Evolutionary conservation across 2,329 filamentous ascomycete genomes (phyloP).

Genomic region (Fusarium citri): DNA sequence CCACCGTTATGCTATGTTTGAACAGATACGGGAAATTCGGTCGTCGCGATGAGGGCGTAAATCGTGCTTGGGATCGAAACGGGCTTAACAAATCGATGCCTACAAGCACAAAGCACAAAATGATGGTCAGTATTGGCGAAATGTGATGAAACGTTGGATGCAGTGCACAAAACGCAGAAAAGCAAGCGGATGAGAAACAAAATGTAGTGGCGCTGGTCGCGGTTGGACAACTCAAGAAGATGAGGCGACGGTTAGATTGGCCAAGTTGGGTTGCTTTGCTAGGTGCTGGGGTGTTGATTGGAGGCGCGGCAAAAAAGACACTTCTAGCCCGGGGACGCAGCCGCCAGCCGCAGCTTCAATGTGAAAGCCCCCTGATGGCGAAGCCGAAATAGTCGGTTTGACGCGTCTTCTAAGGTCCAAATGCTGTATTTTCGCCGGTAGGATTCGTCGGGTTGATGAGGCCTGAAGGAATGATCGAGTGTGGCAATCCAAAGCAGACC

Average conservation of each 20-base stretch:
- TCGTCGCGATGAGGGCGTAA: conserved; percentile 21
- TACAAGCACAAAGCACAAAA: conserved; percentile 26
- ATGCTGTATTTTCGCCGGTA: background rate
- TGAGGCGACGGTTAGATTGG: conserved; percentile 42
- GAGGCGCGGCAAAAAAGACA: conserved; percentile 43
- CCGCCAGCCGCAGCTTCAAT: conserved; percentile 38
- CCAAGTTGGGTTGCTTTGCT: conserved; percentile 33
- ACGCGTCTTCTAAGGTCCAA: conserved; percentile 4
- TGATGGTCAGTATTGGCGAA: conserved; percentile 41
- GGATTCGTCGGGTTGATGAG: background rate
- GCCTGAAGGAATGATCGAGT: conserved; percentile 8
- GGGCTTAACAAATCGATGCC: conserved; percentile 41
- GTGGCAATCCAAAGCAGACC: background rate
- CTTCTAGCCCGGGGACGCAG: conserved; percentile 32
- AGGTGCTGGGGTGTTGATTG: conserved; percentile 41
- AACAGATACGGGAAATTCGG: conserved; percentile 20
- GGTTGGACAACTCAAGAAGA: conserved; percentile 34
- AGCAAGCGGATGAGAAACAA: conserved; percentile 21
- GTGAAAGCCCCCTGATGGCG: conserved; percentile 27
- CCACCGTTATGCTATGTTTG: conserved; percentile 41
- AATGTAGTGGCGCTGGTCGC: conserved; percentile 40
- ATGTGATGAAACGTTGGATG: conserved; percentile 8
- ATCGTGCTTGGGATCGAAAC: conserved; percentile 26
- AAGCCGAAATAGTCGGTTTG: conserved; percentile 10
- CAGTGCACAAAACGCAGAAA: conserved; percentile 6